phyloP scores from a whole-genome alignment of 2,329 filamentous ascomycete species.

The Alternaria arbusti region DNA sequence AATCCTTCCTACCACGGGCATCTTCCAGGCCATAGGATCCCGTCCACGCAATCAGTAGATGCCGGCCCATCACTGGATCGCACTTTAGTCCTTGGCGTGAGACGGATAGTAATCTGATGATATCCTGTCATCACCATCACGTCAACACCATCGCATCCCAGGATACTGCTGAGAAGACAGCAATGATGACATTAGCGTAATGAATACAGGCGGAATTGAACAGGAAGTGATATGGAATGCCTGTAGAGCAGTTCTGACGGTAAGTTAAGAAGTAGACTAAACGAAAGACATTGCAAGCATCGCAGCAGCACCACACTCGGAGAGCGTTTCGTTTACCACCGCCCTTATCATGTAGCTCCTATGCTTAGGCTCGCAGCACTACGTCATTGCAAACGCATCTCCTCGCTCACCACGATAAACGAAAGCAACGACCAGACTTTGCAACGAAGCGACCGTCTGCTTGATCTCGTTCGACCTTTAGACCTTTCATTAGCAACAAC shows the following conservation, averaged over 20 bases:
- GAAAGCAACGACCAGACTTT: neutral
- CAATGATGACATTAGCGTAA: neutral
- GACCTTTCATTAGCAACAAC: neutral
- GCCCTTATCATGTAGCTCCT: neutral
- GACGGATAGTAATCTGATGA: neutral
- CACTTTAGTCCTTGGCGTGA: neutral
- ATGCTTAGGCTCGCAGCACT: neutral
- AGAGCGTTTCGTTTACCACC: neutral
- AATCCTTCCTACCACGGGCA: neutral
- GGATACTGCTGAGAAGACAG: neutral
- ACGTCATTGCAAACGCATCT: neutral
- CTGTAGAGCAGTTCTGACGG: neutral
- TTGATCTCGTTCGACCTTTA: neutral
- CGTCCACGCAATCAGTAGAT: neutral
- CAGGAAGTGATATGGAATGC: neutral
- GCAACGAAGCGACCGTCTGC: neutral
- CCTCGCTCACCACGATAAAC: neutral
- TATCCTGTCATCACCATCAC: neutral
- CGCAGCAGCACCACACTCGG: neutral
- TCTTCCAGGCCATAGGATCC: neutral
- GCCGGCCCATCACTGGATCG: neutral
- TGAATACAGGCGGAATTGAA: neutral
- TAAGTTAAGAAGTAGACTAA: neutral
- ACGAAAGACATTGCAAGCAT: neutral
- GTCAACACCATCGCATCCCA: neutral